Evolutionary conservation across 768 basidiomycete genomes (phyloP).

Genomic region (Termitomyces sp.): DNA sequence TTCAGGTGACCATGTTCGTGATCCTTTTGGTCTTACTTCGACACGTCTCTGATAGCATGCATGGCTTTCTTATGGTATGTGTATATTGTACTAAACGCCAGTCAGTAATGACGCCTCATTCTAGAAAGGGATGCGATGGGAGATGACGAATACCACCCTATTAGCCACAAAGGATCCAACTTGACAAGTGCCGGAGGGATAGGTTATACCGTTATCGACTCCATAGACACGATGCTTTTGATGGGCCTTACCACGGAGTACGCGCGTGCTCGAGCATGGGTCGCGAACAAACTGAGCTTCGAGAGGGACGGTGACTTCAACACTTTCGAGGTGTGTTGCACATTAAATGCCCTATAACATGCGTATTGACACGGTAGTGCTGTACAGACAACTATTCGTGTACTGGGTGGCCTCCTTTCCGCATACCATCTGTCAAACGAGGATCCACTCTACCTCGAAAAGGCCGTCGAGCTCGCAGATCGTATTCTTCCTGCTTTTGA

Average conservation of each 20-base stretch:
- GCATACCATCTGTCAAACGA: conserved; percentile 76
- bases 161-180: conserved; percentile 72
- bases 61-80: conserved; percentile 79
- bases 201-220: conserved; percentile 87
- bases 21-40: conserved; percentile 5
- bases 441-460: conserved; percentile 69
- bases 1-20: background rate
- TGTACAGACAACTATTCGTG: conserved; percentile 82
- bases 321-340: conserved; percentile 80
- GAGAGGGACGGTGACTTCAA: conserved; percentile 79
- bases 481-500: conserved; percentile 84
- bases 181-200: conserved; percentile 78
- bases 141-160: conserved; percentile 88
- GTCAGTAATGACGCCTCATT: conserved; percentile 9
- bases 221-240: conserved; percentile 83
- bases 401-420: conserved; percentile 87
- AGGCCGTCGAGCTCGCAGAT: conserved; percentile 81
- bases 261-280: conserved; percentile 73
- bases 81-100: background rate
- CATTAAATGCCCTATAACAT: background rate
- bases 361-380: background rate
- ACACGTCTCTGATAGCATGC: conserved; percentile 56
- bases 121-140: conserved; percentile 90
- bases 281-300: conserved; percentile 64
- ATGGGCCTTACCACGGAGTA: conserved; percentile 86